phyloP scores from a whole-genome alignment of 352 stramenopile genomes.

The Saprolegnia parasitica region DNA sequence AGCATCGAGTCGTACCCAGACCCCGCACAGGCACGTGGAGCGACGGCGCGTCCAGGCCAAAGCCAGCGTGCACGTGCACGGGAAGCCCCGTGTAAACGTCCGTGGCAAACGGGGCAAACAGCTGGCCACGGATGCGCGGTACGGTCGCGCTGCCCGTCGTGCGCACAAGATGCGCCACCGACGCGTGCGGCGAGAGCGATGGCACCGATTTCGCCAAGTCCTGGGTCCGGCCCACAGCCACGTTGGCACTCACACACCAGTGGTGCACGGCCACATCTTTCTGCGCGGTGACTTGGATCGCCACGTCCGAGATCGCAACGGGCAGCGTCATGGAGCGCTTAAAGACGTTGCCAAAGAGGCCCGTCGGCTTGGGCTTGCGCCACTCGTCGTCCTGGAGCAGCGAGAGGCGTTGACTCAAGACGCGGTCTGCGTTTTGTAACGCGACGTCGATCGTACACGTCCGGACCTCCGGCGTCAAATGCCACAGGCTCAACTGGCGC shows the following conservation, averaged over 20 bases:
- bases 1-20: background rate
- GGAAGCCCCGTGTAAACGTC: conserved; percentile 47
- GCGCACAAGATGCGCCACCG: conserved; percentile 53
- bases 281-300: conserved; percentile 55
- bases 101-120: conserved; percentile 59
- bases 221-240: conserved; percentile 54
- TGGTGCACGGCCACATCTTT: conserved; percentile 46
- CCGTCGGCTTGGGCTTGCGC: conserved; percentile 40
- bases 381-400: conserved; percentile 57
- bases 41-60: conserved; percentile 28
- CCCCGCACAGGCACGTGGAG: conserved; percentile 3
- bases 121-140: conserved; percentile 42
- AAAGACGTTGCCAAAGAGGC: conserved; percentile 50
- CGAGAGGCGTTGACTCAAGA: conserved; percentile 43
- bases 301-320: conserved; percentile 56
- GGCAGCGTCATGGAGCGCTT: conserved; percentile 52
- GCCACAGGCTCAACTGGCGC: conserved; percentile 56
- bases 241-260: conserved; percentile 68
- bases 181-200: conserved; percentile 58
- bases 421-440: conserved; percentile 38
- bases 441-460: conserved; percentile 49
- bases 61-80: conserved; percentile 71
- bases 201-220: conserved; percentile 69
- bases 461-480: conserved; percentile 53
- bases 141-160: conserved; percentile 35